A percentile compares a stretch with the other conserved stretches of the same genome.
Conservation (phyloP, 1,139 yeast species). For the Hemisphaericaspora xylanilytica region DNA sequence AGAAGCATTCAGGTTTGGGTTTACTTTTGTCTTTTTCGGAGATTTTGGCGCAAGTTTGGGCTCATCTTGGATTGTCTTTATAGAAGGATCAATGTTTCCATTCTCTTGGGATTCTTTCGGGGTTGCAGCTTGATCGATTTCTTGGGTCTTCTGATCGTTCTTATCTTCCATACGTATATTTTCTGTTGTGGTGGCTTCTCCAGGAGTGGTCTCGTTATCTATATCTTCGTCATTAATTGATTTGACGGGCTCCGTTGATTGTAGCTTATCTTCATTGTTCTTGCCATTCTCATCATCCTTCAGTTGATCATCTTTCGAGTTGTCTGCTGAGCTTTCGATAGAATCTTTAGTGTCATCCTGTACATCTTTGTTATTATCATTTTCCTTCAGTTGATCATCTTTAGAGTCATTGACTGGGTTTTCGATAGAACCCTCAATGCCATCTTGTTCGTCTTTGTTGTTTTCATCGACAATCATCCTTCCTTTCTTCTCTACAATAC, state of each 20-base stretch:
- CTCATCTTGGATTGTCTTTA: constrained; percentile 2
- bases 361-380: no score
- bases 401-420: no score
- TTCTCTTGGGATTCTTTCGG: neutral
- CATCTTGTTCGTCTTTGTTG: neutral
- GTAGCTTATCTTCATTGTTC: no score
- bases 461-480: constrained; percentile 1
- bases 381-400: no score
- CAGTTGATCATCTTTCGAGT: no score
- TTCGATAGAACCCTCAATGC: neutral
- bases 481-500: constrained; percentile 2
- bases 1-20: neutral
- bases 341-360: no score
- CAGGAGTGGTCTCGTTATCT: no score
- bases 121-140: neutral
- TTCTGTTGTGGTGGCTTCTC: neutral
- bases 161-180: no score
- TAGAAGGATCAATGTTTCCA: constrained; percentile 2
- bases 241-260: no score
- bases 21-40: constrained; percentile 2
- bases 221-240: no score
- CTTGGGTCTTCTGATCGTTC: no score
- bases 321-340: neutral
- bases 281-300: no score
- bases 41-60: neutral